These are phyloP conservation scores for Umbelopsis sp. DNA, from an alignment of 192 early-diverging fungal genomes.

Conservation along the genomic window DNA sequence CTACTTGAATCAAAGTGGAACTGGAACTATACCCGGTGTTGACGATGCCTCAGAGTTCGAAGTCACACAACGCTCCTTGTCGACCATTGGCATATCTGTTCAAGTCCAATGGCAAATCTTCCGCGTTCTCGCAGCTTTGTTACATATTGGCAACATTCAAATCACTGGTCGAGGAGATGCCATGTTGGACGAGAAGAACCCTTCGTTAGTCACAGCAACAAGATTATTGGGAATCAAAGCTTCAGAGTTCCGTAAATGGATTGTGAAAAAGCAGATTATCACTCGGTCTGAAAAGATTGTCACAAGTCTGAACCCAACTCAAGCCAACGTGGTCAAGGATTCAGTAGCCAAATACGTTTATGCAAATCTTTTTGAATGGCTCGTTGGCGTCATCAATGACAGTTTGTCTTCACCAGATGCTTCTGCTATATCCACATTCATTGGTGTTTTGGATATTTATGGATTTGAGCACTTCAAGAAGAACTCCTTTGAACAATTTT, in stretches of 20 bases:
- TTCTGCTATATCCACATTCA: conserved; percentile 63
- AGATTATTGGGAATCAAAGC: conserved; percentile 78
- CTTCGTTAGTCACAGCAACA: conserved; percentile 69
- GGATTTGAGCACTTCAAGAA: conserved; percentile 99
- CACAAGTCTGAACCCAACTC: conserved; percentile 71
- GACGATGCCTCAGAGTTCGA: conserved; percentile 94
- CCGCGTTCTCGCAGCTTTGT: conserved; percentile 85
- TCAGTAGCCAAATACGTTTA: conserved; percentile 98
- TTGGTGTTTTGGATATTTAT: conserved; percentile 99
- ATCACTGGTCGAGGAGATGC: conserved; percentile 77
- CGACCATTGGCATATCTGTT: conserved; percentile 82
- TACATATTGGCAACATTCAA: conserved; percentile 97
- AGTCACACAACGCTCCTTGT: conserved; percentile 81
- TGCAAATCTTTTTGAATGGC: conserved; percentile 94
- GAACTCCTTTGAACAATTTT: conserved; percentile 99
- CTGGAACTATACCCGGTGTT: conserved; percentile 77
- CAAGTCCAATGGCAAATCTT: conserved; percentile 88
- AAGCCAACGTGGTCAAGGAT: conserved; percentile 86
- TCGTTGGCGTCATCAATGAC: conserved; percentile 88
- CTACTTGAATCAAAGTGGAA: conserved; percentile 88
- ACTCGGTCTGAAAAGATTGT: conserved; percentile 94
- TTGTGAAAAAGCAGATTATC: conserved; percentile 92
- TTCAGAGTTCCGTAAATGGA: conserved; percentile 91
- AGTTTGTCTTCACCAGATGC: conserved; percentile 68
- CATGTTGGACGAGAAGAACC: conserved; percentile 76